Percentiles rank a stretch among this genome's conserved stretches.
Evolutionary conservation across 2,329 filamentous ascomycete species (phyloP).

Genomic region (Venturia carpophila): DNA sequence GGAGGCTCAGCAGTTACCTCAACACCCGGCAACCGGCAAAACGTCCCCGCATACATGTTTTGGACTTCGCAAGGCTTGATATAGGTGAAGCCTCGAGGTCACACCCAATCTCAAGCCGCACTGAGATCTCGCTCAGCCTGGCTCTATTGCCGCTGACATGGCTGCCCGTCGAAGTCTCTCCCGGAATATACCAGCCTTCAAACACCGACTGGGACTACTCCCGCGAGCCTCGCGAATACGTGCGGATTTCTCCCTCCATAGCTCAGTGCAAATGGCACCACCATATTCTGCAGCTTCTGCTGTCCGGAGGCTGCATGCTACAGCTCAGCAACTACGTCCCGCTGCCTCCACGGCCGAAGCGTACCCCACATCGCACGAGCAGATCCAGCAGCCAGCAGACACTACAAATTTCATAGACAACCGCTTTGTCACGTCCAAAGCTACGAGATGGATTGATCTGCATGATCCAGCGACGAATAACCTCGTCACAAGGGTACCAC

Average conservation of each 20-base stretch:
- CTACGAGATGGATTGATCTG: conserved; percentile 68
- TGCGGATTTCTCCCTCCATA: conserved; percentile 24
- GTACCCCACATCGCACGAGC: conserved; percentile 66
- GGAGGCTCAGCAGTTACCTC: too few relatives aligned
- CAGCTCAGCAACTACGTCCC: conserved; percentile 43
- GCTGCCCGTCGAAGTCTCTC: conserved; percentile 39
- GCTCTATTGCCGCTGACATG: neutral
- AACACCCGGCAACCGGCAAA: too few relatives aligned
- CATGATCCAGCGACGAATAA: conserved; percentile 81
- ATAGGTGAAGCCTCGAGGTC: too few relatives aligned
- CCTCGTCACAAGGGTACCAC: conserved; percentile 72
- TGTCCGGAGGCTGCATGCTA: conserved; percentile 46
- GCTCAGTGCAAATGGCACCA: conserved; percentile 29
- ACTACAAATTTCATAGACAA: conserved; percentile 81
- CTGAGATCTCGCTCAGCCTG: neutral
- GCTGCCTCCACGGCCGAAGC: conserved; percentile 43
- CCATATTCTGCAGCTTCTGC: conserved; percentile 29
- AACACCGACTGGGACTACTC: conserved; percentile 27
- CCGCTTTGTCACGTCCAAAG: conserved; percentile 59
- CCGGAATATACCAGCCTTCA: conserved; percentile 35
- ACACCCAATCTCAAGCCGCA: too few relatives aligned
- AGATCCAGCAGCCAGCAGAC: conserved; percentile 57
- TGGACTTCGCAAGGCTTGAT: too few relatives aligned
- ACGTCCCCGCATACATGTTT: too few relatives aligned
- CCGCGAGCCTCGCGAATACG: conserved; percentile 24